Evolutionary conservation across 2,329 filamentous ascomycete species (phyloP), one percentile per base, ranked within the genome.

Genomic region (Sclerotinia minor): DNA sequence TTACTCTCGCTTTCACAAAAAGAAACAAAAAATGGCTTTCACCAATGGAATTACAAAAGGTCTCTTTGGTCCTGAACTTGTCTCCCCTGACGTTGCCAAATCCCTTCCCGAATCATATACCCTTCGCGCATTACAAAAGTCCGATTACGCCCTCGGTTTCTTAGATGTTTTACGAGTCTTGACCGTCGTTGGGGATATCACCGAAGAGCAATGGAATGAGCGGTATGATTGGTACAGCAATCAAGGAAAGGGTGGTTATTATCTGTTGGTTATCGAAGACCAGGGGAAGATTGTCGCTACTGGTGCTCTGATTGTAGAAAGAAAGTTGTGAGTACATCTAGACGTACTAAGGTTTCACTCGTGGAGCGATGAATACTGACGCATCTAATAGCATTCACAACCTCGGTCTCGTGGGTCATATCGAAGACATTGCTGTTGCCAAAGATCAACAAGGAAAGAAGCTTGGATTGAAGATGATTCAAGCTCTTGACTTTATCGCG

Each of bases 401-500:
- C 73, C 85, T 95, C 55, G 92, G 92, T 63, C 82, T 89, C 29
- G 94, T 97, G 35, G 95, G 94, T 17, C 95, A 98, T 80, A 97
- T 98, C 79, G 95, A 98, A 80, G 95, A 99, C 78, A 97, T 99
- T 78, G 94, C 94, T 24, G 94, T 99, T 49, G 89, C 92, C 72
- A 93, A 94, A 81, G 92, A 96, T 75, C 93, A 98, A 81, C 95
- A 98, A 80, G 95, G 95, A 74, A 97, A 98, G 87, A 97, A 97
- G 82, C 84, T 98, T 54, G 95, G 95, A 5, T 82, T 97, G 76
- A 87, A 92, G 73, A 90, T 98, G 73, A 98, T 98, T 75, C 92
- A 98, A 81, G 93, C 94, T 9, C 85, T 99, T 77, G 94, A 98
- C 80, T 90, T 85, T 77, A 89, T 98, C 69, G 93, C 94, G 67